phyloP scores from a whole-genome alignment of 2,329 filamentous ascomycete species.

The Lasiodiplodia sp. region DNA sequence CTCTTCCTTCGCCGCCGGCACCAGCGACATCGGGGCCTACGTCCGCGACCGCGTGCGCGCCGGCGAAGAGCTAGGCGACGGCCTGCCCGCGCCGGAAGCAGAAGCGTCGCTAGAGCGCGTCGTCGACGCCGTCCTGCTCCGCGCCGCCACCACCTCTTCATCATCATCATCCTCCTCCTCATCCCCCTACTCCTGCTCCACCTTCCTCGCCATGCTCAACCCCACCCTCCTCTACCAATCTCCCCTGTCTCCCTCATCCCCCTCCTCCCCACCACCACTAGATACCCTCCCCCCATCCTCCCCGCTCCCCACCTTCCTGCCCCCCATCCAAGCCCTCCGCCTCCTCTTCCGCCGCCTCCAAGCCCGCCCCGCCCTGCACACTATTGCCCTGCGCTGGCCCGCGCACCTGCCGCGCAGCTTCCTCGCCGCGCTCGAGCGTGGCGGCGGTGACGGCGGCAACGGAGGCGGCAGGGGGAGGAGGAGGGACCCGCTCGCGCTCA shows the following conservation, averaged over 20 bases:
- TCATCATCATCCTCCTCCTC: background rate
- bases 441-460: background rate
- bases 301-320: background rate
- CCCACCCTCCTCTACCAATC: background rate
- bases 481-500: background rate
- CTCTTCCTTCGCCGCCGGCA: background rate
- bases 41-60: constrained; percentile 3
- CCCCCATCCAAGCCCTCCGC: background rate
- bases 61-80: constrained; percentile 7
- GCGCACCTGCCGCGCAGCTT: background rate
- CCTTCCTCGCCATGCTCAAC: background rate
- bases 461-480: too few relatives aligned
- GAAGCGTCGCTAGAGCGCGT: constrained; percentile 5
- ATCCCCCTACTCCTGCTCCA: background rate
- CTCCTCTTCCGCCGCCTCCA: constrained; percentile 4
- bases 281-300: too few relatives aligned
- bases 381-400: constrained; percentile 4
- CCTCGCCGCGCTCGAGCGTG: too few relatives aligned
- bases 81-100: background rate
- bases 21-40: background rate
- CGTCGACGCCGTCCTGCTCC: background rate
- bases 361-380: background rate
- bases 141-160: too few relatives aligned
- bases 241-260: too few relatives aligned
- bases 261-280: too few relatives aligned